Conservation (phyloP, 2,329 filamentous ascomycete species). For the Zymoseptoria ardabiliae region DNA sequence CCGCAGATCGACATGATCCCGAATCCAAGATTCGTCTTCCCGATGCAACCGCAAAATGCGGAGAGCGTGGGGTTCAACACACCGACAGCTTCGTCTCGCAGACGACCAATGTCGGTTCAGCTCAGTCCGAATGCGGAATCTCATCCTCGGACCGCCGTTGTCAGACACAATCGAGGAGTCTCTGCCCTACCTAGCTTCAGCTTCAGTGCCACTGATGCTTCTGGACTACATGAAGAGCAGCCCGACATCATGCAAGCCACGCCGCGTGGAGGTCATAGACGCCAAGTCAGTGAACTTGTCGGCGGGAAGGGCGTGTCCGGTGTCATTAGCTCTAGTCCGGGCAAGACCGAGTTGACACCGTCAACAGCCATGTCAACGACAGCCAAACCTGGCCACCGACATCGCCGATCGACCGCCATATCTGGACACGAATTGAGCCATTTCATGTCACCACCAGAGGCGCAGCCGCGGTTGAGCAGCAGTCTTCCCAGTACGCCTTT, state of each 20-base stretch:
- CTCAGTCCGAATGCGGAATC: constrained; percentile 27
- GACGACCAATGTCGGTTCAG: constrained; percentile 29
- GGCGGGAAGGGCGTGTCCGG: constrained; percentile 58
- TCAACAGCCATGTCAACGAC: constrained; percentile 46
- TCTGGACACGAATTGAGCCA: constrained; percentile 73
- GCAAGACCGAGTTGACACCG: constrained; percentile 39
- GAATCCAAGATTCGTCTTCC: constrained; percentile 45
- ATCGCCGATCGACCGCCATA: constrained; percentile 73
- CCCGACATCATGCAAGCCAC: constrained; percentile 33
- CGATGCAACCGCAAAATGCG: constrained; percentile 31
- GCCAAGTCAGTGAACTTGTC: constrained; percentile 81
- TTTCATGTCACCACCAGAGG: constrained; percentile 49
- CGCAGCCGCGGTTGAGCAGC: constrained; percentile 22
- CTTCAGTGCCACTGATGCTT: constrained; percentile 41
- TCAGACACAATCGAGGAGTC: constrained; percentile 25
- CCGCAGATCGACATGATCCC: constrained; percentile 36
- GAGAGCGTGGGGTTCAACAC: constrained; percentile 13
- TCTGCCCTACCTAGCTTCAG: constrained; percentile 41
- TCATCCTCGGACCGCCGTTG: constrained; percentile 30
- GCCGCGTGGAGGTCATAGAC: constrained; percentile 57
- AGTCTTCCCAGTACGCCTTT: constrained; percentile 30
- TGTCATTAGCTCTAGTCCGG: constrained; percentile 62
- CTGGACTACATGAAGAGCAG: constrained; percentile 24
- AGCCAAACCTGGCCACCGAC: constrained; percentile 48
- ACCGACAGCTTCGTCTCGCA: constrained; percentile 4